These are phyloP conservation scores for Boletus rufocinnamomeus DNA, from an alignment of 768 basidiomycete genomes.

Conservation along the genomic window DNA sequence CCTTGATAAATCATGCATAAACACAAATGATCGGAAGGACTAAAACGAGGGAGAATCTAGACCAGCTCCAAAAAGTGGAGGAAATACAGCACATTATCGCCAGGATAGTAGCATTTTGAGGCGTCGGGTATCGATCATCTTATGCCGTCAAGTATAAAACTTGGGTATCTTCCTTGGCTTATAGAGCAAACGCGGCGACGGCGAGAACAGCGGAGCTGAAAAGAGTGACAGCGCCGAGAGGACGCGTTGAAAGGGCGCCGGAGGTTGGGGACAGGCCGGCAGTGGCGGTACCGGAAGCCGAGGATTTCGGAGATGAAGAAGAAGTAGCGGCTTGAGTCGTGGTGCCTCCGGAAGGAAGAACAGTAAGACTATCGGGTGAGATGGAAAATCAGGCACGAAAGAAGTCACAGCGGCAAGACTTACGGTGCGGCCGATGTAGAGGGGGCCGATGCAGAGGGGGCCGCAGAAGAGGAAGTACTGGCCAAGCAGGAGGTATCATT, in stretches of 20 bases:
- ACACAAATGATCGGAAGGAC: conserved; percentile 2
- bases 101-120: conserved; percentile 21
- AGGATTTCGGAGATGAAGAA: conserved; percentile 18
- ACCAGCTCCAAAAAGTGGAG: conserved; percentile 15
- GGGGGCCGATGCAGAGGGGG: conserved; percentile 14
- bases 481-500: conserved; percentile 41
- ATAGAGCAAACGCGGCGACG: conserved; percentile 28
- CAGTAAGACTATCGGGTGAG: conserved; percentile 1
- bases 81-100: conserved; percentile 19
- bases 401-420: neutral
- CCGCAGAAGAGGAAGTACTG: conserved; percentile 5
- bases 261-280: conserved; percentile 29
- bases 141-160: conserved; percentile 42
- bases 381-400: conserved; percentile 6
- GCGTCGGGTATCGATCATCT: conserved; percentile 38
- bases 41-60: conserved; percentile 4
- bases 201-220: conserved; percentile 25
- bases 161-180: conserved; percentile 13
- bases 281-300: conserved; percentile 36
- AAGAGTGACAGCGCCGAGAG: conserved; percentile 25
- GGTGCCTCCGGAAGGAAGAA: neutral
- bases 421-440: conserved; percentile 11
- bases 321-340: neutral
- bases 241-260: conserved; percentile 30
- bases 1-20: conserved; percentile 20